Base-by-base conservation (phyloP, 441 rosid species). In the Corymbia citriodora region DNA sequence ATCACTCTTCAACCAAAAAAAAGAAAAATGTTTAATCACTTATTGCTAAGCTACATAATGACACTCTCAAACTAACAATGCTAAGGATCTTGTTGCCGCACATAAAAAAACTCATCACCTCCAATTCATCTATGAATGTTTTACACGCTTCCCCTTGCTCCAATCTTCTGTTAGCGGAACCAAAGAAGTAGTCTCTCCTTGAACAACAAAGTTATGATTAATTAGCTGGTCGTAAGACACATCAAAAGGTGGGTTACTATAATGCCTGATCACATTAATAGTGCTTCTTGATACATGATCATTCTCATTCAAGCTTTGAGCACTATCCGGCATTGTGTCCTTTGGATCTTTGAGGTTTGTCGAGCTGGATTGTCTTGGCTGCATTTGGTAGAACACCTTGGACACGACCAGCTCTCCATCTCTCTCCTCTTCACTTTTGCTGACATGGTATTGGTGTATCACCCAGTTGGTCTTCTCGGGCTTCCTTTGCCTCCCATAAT, bases 381-480 rank as follows among this genome's bases (percentile, higher is more conserved):
- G 99, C 55, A 97, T 98, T 93, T 98, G 99, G 94, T 95, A 97
- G 94, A 98, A 98, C 16, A 98, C 97, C 93, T 98, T 98, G 1
- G 99, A 98, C 49, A 92, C 93, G 17, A 97, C 99, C 2, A 97
- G 90, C 90, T 97, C 99, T 4, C 99, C 99, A 70, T 98, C 98
- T 93, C 96, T 98, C 92, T 98, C 99, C 63, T 97, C 99, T 87
- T 98, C 99, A 59, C 92, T 93, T 92, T 92, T 89, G 49, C 99
- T 99, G 63, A 97, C 92, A 91, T 98, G 99, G 92, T 98, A 98
- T 89, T 98, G 99, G 91, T 98, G 99, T 98, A 97, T 98, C 50
- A 98, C 99, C 99, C 99, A 98, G 89, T 95, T 98, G 52, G 99
- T 98, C 89, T 98, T 98, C 93, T 97, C 99, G 0, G 99, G 99